Conservation (phyloP, 495 filamentous ascomycete genomes). For the Viridothelium virens region DNA sequence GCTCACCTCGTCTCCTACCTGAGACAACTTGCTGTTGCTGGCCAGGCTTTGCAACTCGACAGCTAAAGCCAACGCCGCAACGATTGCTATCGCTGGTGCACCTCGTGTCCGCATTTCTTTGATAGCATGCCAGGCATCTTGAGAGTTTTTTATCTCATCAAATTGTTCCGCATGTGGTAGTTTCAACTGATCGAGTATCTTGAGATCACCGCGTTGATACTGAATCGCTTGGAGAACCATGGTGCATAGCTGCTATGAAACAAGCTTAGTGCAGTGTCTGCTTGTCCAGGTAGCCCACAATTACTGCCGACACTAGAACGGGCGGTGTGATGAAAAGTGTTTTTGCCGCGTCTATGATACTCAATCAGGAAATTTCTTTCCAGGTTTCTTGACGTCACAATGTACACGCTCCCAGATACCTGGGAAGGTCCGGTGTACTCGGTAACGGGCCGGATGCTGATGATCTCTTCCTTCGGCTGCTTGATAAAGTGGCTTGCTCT, state of each 20-base stretch:
- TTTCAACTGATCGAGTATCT: conserved; percentile 83
- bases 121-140: conserved; percentile 89
- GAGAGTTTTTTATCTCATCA: conserved; percentile 59
- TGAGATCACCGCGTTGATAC: conserved; percentile 66
- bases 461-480: background rate
- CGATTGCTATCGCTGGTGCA: conserved; percentile 94
- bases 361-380: background rate
- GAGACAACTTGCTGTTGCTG: conserved; percentile 25
- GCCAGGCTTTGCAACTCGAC: conserved; percentile 53
- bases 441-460: background rate
- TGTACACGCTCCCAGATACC: background rate
- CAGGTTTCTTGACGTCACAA: conserved; percentile 8
- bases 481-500: background rate
- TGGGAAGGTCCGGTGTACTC: background rate
- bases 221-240: conserved; percentile 80
- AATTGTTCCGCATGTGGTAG: conserved; percentile 83
- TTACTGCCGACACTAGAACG: background rate
- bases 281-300: background rate
- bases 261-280: background rate
- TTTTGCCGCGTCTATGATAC: background rate
- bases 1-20: conserved; percentile 50
- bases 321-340: conserved; percentile 4
- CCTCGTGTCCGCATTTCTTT: conserved; percentile 89
- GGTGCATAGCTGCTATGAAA: conserved; percentile 31
- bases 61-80: conserved; percentile 79